Conservation (phyloP, 495 filamentous ascomycete species). For the Penicillium odoratum region DNA sequence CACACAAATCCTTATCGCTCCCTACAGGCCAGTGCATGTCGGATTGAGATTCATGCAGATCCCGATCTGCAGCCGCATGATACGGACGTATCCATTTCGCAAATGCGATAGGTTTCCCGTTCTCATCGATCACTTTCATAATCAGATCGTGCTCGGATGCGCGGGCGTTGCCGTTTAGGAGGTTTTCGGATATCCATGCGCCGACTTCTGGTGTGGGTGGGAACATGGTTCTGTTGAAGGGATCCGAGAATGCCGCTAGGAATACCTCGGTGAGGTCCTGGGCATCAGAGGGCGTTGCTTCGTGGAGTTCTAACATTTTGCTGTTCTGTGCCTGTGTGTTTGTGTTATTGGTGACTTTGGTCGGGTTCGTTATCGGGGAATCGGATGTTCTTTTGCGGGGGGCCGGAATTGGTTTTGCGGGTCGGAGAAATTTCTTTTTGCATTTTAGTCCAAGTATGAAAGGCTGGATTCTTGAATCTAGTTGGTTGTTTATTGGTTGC, state of each 20-base stretch:
- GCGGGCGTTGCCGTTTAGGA: conserved; percentile 2
- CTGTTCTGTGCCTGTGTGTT: background rate
- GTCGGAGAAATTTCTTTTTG: background rate
- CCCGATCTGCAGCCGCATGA: conserved; percentile 9
- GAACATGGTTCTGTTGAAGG: conserved; percentile 26
- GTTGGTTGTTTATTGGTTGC: too few relatives aligned
- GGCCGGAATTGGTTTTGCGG: background rate
- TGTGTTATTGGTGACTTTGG: background rate
- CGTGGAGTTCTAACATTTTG: background rate
- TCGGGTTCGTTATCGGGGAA: background rate
- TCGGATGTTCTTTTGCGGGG: background rate
- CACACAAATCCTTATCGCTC: too few relatives aligned
- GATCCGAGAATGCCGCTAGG: conserved; percentile 23
- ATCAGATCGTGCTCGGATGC: conserved; percentile 7
- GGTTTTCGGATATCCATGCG: conserved; percentile 16
- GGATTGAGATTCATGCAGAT: conserved; percentile 3
- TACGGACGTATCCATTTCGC: conserved; percentile 27
- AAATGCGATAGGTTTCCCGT: conserved; percentile 20
- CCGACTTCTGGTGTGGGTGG: conserved; percentile 26
- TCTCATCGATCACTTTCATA: conserved; percentile 20
- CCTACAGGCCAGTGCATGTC: too few relatives aligned
- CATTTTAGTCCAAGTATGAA: background rate
- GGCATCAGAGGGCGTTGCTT: conserved; percentile 16
- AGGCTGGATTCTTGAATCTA: too few relatives aligned
- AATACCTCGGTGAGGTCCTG: conserved; percentile 20